A percentile compares a stretch with the other conserved stretches of the same genome.
These are phyloP conservation scores for Ogataea saltuana DNA, from an alignment of 805 yeast species.

Conservation along the genomic window DNA sequence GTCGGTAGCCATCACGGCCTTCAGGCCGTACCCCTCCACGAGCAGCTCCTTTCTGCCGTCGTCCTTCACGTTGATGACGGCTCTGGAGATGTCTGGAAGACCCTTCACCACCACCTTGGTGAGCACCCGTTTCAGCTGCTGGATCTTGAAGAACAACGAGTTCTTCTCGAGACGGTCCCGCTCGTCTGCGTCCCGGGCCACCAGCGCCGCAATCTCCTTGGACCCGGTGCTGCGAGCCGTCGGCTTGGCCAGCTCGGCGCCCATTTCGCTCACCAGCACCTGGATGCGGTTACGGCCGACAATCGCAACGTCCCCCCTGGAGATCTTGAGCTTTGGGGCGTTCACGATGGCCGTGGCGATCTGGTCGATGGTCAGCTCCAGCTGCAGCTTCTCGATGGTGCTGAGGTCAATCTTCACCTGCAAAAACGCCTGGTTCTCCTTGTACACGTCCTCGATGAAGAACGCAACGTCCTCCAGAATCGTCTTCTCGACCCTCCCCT, in stretches of 20 bases:
- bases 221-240: slow-evolving; percentile 43
- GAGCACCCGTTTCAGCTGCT: slow-evolving; percentile 78
- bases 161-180: slow-evolving; percentile 40
- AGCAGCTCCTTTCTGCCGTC: slow-evolving; percentile 85
- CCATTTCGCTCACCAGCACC: slow-evolving; percentile 55
- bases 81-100: slow-evolving; percentile 85
- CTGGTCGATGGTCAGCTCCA: slow-evolving; percentile 84
- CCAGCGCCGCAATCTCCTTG: slow-evolving; percentile 31
- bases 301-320: slow-evolving; percentile 67
- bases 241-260: slow-evolving; percentile 41
- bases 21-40: slow-evolving; percentile 97
- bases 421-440: slow-evolving; percentile 71
- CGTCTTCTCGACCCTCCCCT: slow-evolving; percentile 96
- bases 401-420: slow-evolving; percentile 78
- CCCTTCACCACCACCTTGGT: slow-evolving; percentile 94
- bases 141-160: slow-evolving; percentile 83
- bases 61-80: slow-evolving; percentile 91
- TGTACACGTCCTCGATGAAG: slow-evolving; percentile 92
- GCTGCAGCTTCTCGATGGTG: slow-evolving; percentile 85
- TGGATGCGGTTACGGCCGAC: slow-evolving; percentile 65
- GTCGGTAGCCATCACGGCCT: slow-evolving; percentile 95
- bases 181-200: slow-evolving; percentile 38
- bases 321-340: slow-evolving; percentile 89
- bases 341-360: slow-evolving; percentile 77
- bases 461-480: slow-evolving; percentile 80